Evolutionary conservation across 2,329 filamentous ascomycete genomes (phyloP), one percentile per base, ranked within the genome.

Genomic region (Orbilia blumenaviensis): DNA sequence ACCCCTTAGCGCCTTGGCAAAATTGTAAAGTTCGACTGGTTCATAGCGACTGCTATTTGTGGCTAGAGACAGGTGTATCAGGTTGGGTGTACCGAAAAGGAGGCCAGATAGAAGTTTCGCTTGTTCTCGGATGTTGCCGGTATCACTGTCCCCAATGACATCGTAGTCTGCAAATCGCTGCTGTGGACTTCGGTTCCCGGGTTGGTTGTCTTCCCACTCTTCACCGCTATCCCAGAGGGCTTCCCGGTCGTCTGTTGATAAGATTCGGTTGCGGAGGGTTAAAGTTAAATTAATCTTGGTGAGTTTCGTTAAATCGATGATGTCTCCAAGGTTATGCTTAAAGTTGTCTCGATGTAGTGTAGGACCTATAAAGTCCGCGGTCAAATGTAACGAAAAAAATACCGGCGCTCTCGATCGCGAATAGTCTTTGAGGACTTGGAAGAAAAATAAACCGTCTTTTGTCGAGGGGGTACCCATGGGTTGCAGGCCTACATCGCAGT

Each of bases 1-100:
- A 10, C 29, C 32, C 7, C 32, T 56, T 56, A 56, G 52, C 52
- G 52, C 52, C 52, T 56, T 56, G 52, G 52, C 52, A n/a, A 56
- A 56, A 18, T 56, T 56, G 32, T 56, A 56, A 21, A 56, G 32
- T 38, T 56, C 52, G 29, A 56, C 52, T 2, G 52, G 52, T n/a
- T 56, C 52, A 21, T 56, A 56, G 32, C 52, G 52, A 38, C 52
- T 38, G 32, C 52, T 56, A 38, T 56, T 56, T 23, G 52, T 56
- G 52, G 32, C 52, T 38, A 56, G 38, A 23, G n/a, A 56, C 9
- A 56, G n/a, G 10, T 56, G 32, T 6, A 56, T 21, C 16, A 56
- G 52, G 32, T 56, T 38, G 10, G 52, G 52, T 6, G 52, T 56
- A 3, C 16, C 32, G 6, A 56, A 56, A 23, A 56, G 52, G 29